Conservation (phyloP, 192 early-diverging fungal species). For the Coemansia asiatica region DNA sequence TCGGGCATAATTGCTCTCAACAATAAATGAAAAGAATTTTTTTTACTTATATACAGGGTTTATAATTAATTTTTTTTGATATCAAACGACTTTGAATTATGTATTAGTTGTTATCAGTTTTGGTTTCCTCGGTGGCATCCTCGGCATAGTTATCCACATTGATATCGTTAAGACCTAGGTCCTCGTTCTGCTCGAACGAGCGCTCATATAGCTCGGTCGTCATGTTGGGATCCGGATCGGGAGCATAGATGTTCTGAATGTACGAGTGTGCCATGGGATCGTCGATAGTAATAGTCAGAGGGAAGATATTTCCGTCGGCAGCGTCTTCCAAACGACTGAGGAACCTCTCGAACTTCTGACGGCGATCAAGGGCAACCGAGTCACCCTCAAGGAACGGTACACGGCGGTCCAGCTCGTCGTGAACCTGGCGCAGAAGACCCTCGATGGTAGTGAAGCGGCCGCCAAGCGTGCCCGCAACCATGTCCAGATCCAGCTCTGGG, state of each 20-base stretch:
- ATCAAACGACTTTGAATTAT: neutral
- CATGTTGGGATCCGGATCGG: slow-evolving; percentile 96
- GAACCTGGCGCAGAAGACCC: slow-evolving; percentile 84
- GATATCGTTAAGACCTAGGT: slow-evolving; percentile 88
- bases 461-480: slow-evolving; percentile 85
- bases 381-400: slow-evolving; percentile 75
- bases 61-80: neutral
- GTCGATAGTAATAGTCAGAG: slow-evolving; percentile 78
- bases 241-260: slow-evolving; percentile 90
- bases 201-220: slow-evolving; percentile 79
- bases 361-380: slow-evolving; percentile 58
- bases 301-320: slow-evolving; percentile 57
- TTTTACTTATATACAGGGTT: neutral
- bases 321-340: slow-evolving; percentile 69
- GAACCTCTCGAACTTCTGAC: slow-evolving; percentile 64
- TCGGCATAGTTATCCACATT: slow-evolving; percentile 67
- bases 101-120: neutral
- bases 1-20: slow-evolving; percentile 10
- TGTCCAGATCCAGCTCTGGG: slow-evolving; percentile 86
- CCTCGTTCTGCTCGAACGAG: slow-evolving; percentile 85
- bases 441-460: slow-evolving; percentile 96
- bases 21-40: slow-evolving; percentile 1
- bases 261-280: slow-evolving; percentile 92
- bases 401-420: slow-evolving; percentile 74
- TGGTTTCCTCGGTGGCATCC: neutral